Conservation (phyloP, 768 basidiomycete species). For the Amylocystis lapponica region DNA sequence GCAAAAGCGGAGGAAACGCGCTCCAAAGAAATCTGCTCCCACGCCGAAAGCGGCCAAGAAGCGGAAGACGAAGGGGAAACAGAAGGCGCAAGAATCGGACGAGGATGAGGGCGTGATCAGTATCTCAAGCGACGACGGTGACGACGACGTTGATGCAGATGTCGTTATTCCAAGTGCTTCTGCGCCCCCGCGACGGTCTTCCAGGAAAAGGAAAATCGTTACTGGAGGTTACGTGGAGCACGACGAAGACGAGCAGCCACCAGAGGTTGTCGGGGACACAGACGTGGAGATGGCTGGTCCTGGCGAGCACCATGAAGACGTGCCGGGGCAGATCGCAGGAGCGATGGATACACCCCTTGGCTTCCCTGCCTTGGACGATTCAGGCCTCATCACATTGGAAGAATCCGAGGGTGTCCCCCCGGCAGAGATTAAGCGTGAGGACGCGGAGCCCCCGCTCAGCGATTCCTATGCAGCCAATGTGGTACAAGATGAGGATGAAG, state of each 20-base stretch:
- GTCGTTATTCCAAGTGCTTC: background rate
- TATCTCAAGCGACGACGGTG: slow-evolving; percentile 12
- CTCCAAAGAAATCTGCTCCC: background rate
- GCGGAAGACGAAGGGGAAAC: slow-evolving; percentile 28
- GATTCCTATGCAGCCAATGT: too few relatives aligned
- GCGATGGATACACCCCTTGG: too few relatives aligned
- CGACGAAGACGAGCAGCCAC: slow-evolving; percentile 17
- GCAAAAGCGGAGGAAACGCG: slow-evolving; percentile 22
- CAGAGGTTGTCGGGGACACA: slow-evolving; percentile 2
- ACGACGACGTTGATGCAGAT: background rate
- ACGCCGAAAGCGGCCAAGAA: slow-evolving; percentile 22
- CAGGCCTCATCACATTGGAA: slow-evolving; percentile 1
- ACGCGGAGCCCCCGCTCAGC: slow-evolving; percentile 12
- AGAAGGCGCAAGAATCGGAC: slow-evolving; percentile 13
- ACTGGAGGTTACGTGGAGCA: slow-evolving; percentile 23
- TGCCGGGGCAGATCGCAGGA: too few relatives aligned
- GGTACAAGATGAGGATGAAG: too few relatives aligned
- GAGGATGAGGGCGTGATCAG: slow-evolving; percentile 11
- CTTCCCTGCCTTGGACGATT: background rate
- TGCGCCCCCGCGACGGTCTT: slow-evolving; percentile 23
- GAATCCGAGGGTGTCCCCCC: background rate
- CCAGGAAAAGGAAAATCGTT: slow-evolving; percentile 24
- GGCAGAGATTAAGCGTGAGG: slow-evolving; percentile 10
- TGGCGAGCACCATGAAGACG: background rate
- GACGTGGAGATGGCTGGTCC: slow-evolving; percentile 2